Evolutionary conservation across 805 yeast species (phyloP).

Genomic region (Saccharomycopsis babjevae): DNA sequence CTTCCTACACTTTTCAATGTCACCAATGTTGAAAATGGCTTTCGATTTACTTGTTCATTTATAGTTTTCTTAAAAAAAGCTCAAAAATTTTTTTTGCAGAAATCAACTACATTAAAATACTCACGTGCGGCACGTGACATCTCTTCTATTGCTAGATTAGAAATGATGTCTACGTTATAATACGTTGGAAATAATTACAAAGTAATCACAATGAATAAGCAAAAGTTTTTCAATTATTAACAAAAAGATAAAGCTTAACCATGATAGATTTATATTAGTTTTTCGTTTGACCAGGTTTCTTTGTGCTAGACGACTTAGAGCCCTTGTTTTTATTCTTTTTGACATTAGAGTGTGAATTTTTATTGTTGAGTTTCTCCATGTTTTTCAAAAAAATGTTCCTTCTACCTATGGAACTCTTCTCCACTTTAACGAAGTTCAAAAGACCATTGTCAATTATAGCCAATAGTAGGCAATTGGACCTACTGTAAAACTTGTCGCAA

Average conservation of each 20-base stretch:
- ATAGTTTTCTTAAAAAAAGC: neutral
- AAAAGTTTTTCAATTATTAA: neutral
- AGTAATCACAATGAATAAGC: neutral
- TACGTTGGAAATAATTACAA: neutral
- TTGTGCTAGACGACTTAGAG: neutral
- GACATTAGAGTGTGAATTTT: neutral
- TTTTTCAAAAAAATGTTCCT: conserved; percentile 5
- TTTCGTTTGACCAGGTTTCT: neutral
- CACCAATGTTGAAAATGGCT: neutral
- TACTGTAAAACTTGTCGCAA: conserved; percentile 28
- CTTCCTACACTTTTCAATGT: neutral
- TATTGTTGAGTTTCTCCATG: neutral
- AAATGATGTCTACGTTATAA: too few relatives aligned
- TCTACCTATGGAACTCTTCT: conserved; percentile 1
- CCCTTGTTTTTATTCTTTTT: neutral
- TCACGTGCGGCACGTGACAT: neutral
- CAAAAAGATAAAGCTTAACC: neutral
- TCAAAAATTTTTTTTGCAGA: neutral
- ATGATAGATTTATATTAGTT: neutral
- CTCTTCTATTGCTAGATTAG: too few relatives aligned
- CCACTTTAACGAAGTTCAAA: conserved; percentile 36
- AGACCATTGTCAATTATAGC: conserved; percentile 59
- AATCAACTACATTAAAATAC: neutral
- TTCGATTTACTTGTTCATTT: neutral
- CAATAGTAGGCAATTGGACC: conserved; percentile 34